phyloP scores from a whole-genome alignment of 2,329 filamentous ascomycete species.

The Hypoxylon sp. region DNA sequence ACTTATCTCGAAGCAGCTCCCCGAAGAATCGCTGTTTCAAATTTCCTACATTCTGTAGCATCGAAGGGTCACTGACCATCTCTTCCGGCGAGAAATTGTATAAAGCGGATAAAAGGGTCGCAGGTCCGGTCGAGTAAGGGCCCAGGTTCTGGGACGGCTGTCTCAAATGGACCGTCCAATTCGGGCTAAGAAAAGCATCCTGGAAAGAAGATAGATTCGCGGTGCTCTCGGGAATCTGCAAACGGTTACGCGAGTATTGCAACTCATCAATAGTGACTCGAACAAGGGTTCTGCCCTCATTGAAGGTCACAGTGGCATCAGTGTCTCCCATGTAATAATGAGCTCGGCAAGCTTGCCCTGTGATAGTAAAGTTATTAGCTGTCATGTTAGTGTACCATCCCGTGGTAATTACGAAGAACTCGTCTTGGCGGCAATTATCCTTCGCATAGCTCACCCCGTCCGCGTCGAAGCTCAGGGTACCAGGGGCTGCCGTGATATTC shows the following conservation, averaged over 20 bases:
- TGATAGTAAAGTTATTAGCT: constrained; percentile 17
- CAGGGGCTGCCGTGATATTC: background rate
- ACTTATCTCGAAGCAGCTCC: constrained; percentile 25
- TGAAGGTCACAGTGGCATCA: constrained; percentile 11
- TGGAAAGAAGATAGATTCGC: constrained; percentile 26
- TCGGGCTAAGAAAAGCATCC: constrained; percentile 22
- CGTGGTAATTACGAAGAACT: constrained; percentile 17
- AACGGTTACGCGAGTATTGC: constrained; percentile 23
- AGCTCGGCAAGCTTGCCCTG: constrained; percentile 20
- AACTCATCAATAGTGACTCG: constrained; percentile 22
- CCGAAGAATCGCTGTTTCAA: constrained; percentile 33
- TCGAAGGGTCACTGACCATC: constrained; percentile 10
- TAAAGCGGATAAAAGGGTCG: constrained; percentile 14
- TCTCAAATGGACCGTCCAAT: constrained; percentile 29
- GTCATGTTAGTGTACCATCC: constrained; percentile 1
- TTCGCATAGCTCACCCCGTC: background rate
- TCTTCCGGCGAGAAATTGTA: constrained; percentile 23
- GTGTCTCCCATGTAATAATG: constrained; percentile 30
- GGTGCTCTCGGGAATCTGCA: constrained; percentile 8
- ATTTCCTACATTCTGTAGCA: constrained; percentile 7
- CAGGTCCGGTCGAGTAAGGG: constrained; percentile 12
- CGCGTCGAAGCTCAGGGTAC: background rate
- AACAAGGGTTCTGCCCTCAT: constrained; percentile 21
- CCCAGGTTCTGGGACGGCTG: background rate
- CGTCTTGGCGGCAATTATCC: constrained; percentile 20